These are phyloP conservation scores for Penicillium goetzii DNA, from an alignment of 495 filamentous ascomycete species.

Conservation along the genomic window DNA sequence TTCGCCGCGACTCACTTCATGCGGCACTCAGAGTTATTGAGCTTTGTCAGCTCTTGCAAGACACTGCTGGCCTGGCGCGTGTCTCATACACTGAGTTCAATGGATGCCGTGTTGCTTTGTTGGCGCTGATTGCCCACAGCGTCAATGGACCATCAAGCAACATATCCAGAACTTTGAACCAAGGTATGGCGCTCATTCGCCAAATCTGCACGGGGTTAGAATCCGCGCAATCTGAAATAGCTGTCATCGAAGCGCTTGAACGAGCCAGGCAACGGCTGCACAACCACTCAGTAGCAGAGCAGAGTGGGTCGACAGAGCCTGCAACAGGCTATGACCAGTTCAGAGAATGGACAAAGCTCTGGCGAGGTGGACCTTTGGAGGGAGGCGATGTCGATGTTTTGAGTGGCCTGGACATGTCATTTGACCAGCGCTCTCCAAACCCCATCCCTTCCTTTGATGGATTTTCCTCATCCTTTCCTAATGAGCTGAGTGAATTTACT, in stretches of 20 bases:
- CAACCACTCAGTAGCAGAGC: not conserved
- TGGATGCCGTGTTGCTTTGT: not conserved
- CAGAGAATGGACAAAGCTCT: slow-evolving; percentile 3
- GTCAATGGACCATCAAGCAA: not conserved
- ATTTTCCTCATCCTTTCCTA: not conserved
- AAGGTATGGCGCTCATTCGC: not conserved
- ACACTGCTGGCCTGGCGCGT: not conserved
- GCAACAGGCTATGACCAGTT: not conserved
- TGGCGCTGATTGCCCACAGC: not conserved
- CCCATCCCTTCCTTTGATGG: not conserved
- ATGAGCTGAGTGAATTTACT: not conserved
- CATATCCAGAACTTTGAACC: not conserved
- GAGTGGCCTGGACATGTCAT: not conserved
- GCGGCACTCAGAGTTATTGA: not conserved
- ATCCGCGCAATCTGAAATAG: not conserved
- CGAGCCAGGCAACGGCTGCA: not conserved
- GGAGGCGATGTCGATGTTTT: not conserved
- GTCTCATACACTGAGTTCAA: not conserved
- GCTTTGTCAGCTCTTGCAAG: not conserved
- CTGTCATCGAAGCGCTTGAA: slow-evolving; percentile 1
- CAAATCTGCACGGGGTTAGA: not conserved
- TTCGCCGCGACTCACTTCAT: slow-evolving; percentile 1
- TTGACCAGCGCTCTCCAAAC: not conserved
- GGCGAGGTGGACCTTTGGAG: not conserved
- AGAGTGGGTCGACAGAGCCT: not conserved